Evolutionary conservation across 108 stramenopile species (phyloP).

Genomic region (Skeletonema costatum): DNA sequence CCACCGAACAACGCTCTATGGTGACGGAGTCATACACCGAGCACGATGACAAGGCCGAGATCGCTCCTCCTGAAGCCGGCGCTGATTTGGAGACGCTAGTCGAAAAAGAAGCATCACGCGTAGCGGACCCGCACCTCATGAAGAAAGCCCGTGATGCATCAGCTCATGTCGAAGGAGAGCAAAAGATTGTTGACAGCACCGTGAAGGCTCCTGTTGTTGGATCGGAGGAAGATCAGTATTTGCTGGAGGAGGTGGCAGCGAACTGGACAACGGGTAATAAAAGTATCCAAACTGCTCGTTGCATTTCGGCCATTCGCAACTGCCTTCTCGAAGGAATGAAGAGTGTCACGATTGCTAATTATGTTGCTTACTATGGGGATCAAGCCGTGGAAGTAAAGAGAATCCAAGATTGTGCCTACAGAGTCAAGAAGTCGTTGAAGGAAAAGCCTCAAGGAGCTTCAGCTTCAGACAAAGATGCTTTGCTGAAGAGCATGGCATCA

Average conservation of each 20-base stretch:
- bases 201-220: background rate
- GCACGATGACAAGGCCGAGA: background rate
- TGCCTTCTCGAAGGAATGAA: too few species aligned
- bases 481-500: background rate
- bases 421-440: background rate
- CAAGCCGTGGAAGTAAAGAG: background rate
- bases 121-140: background rate
- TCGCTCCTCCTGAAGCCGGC: background rate
- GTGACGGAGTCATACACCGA: too few species aligned
- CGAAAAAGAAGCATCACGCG: background rate
- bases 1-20: too few species aligned
- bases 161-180: background rate
- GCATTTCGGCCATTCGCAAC: too few species aligned
- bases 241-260: background rate
- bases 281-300: too few species aligned
- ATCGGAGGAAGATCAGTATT: background rate
- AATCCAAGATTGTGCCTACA: background rate
- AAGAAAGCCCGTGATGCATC: too few species aligned
- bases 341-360: background rate
- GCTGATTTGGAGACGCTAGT: background rate
- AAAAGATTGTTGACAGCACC: background rate
- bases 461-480: background rate
- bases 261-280: background rate
- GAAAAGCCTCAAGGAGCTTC: background rate
- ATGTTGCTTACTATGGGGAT: background rate